Percentiles rank a stretch among this genome's conserved stretches.
phyloP scores from a whole-genome alignment of 2,329 filamentous ascomycete genomes.

The Xylogone sp. region DNA sequence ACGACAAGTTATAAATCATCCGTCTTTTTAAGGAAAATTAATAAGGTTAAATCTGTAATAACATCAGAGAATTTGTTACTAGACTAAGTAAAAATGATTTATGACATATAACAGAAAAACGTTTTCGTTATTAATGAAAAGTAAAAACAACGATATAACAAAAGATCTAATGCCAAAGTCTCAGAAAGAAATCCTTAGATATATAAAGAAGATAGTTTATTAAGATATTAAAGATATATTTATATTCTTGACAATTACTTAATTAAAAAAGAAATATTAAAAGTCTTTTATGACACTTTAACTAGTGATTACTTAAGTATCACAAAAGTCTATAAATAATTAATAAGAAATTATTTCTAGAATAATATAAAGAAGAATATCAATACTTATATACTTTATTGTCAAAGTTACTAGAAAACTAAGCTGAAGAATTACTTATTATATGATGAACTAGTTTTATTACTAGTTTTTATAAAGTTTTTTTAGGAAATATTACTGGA shows the following conservation, averaged over 20 bases:
- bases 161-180: neutral
- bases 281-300: neutral
- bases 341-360: neutral
- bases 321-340: slow-evolving; percentile 1
- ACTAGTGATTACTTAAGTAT: neutral
- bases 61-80: neutral
- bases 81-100: neutral
- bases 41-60: neutral
- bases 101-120: slow-evolving; percentile 1
- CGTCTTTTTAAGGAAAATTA: neutral
- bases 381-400: neutral
- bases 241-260: neutral
- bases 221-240: neutral
- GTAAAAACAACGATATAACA: neutral
- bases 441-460: neutral
- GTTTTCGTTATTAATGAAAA: neutral
- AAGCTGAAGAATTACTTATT: neutral
- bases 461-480: neutral
- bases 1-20: neutral
- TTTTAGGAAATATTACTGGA: neutral
- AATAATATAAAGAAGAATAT: neutral
- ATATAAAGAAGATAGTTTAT: neutral
- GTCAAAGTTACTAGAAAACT: neutral
- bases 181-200: neutral
- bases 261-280: neutral